Conservation (phyloP, 2,329 filamentous ascomycete species). For the Ophiostoma quercus region DNA sequence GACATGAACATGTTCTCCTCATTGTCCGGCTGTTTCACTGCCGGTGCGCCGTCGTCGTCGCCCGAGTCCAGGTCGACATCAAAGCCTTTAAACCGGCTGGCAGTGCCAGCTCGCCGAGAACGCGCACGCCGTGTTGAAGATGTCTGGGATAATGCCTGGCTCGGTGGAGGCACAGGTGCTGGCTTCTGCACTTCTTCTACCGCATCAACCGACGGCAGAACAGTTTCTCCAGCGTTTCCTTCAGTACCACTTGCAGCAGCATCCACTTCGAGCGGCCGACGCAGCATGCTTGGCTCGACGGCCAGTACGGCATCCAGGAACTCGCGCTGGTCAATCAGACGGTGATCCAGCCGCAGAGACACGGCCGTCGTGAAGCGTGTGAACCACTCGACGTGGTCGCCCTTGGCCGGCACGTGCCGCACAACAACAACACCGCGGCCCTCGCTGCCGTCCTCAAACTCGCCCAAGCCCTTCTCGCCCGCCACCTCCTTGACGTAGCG, state of each 20-base stretch:
- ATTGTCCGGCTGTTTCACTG: conserved; percentile 11
- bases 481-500: conserved; percentile 69
- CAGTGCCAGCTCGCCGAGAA: conserved; percentile 20
- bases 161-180: background rate
- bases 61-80: conserved; percentile 45
- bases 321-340: conserved; percentile 81
- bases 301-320: conserved; percentile 84
- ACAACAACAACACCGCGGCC: conserved; percentile 74
- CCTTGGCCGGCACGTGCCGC: conserved; percentile 58
- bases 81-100: conserved; percentile 67
- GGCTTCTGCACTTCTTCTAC: conserved; percentile 13
- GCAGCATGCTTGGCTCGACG: conserved; percentile 69
- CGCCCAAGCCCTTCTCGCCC: conserved; percentile 65
- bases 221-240: background rate
- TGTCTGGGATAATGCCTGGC: conserved; percentile 30
- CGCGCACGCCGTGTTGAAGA: conserved; percentile 26
- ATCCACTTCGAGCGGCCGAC: conserved; percentile 59
- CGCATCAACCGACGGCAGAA: background rate
- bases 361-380: conserved; percentile 62
- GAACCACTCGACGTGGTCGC: conserved; percentile 59
- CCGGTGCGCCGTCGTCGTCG: conserved; percentile 25
- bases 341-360: conserved; percentile 68
- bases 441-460: conserved; percentile 57
- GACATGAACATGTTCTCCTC: conserved; percentile 20
- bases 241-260: conserved; percentile 20